Conservation (phyloP, 495 filamentous ascomycete genomes). For the Apiosordaria backusii region DNA sequence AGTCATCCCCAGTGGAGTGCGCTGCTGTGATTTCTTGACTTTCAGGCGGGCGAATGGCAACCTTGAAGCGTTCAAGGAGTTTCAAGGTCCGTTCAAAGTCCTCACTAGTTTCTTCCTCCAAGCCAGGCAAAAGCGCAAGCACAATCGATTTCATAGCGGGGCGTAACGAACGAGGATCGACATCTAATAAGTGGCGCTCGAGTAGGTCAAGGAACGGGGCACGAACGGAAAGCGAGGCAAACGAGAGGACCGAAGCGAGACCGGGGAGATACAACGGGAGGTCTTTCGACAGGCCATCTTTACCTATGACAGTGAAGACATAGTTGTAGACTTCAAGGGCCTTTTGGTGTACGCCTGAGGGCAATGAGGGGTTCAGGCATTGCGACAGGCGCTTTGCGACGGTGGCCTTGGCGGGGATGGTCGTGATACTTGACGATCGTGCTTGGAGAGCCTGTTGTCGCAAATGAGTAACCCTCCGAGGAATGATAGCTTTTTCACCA, state of each 20-base stretch:
- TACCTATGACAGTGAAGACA: conserved; percentile 75
- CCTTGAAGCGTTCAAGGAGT: conserved; percentile 73
- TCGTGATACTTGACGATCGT: conserved; percentile 63
- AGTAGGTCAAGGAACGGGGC: conserved; percentile 78
- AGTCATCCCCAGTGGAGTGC: conserved; percentile 67
- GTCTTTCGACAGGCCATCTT: conserved; percentile 72
- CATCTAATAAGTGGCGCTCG: conserved; percentile 70
- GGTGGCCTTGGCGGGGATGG: conserved; percentile 77
- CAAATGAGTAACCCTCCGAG: neutral
- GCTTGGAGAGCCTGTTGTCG: conserved; percentile 74
- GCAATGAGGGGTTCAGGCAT: conserved; percentile 88
- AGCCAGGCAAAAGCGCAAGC: conserved; percentile 77
- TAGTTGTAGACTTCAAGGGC: conserved; percentile 89
- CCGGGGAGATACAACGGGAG: conserved; percentile 86
- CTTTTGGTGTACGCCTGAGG: conserved; percentile 98
- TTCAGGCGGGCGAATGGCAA: conserved; percentile 53
- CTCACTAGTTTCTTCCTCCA: conserved; percentile 94
- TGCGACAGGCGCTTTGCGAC: conserved; percentile 91
- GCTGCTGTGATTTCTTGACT: conserved; percentile 48
- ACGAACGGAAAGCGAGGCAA: conserved; percentile 85
- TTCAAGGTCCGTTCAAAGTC: conserved; percentile 87
- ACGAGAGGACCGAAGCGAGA: conserved; percentile 80
- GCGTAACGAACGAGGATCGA: conserved; percentile 67
- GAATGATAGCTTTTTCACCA: neutral
- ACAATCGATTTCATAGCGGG: conserved; percentile 88